phyloP scores from a whole-genome alignment of 352 stramenopile species.

The Pythium insidiosum region DNA sequence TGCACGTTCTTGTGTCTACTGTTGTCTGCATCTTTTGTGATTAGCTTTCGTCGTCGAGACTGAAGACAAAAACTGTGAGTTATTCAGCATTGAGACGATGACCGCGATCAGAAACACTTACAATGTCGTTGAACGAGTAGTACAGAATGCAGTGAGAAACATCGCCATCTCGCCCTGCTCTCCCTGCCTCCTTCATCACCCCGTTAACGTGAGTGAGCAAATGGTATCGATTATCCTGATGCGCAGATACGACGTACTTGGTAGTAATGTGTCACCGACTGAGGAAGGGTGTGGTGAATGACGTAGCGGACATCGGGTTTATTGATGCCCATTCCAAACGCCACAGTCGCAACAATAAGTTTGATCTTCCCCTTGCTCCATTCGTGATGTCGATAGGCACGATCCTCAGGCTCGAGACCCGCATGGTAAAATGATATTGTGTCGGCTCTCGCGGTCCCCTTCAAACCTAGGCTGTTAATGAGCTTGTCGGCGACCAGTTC shows the following conservation, averaged over 20 bases:
- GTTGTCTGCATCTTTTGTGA: conserved; percentile 78
- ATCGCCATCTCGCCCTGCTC: conserved; percentile 76
- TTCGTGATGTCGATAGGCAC: conserved; percentile 70
- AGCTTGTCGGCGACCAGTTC: conserved; percentile 76
- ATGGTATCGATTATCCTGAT: too few species aligned
- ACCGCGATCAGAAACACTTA: too few species aligned
- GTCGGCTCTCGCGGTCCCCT: conserved; percentile 51
- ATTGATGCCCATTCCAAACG: conserved; percentile 88
- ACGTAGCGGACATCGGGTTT: conserved; percentile 86
- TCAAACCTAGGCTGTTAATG: conserved; percentile 69
- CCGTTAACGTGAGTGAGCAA: too few species aligned
- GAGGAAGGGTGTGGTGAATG: conserved; percentile 83
- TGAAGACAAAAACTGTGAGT: conserved; percentile 3
- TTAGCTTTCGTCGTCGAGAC: conserved; percentile 61
- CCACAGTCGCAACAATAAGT: conserved; percentile 82
- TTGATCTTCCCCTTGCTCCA: conserved; percentile 89
- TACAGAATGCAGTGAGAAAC: conserved; percentile 82
- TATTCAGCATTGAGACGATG: too few species aligned
- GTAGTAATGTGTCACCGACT: conserved; percentile 88
- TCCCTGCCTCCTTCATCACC: conserved; percentile 75
- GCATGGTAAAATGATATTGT: conserved; percentile 84
- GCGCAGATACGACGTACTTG: conserved; percentile 68
- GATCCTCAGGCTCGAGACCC: conserved; percentile 63
- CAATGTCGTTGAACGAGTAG: conserved; percentile 79
- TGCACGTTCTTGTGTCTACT: conserved; percentile 75